A percentile compares a stretch with the other conserved stretches of the same genome.
Evolutionary conservation across 2,329 filamentous ascomycete genomes (phyloP).

Genomic region (Davidsoniella virescens): DNA sequence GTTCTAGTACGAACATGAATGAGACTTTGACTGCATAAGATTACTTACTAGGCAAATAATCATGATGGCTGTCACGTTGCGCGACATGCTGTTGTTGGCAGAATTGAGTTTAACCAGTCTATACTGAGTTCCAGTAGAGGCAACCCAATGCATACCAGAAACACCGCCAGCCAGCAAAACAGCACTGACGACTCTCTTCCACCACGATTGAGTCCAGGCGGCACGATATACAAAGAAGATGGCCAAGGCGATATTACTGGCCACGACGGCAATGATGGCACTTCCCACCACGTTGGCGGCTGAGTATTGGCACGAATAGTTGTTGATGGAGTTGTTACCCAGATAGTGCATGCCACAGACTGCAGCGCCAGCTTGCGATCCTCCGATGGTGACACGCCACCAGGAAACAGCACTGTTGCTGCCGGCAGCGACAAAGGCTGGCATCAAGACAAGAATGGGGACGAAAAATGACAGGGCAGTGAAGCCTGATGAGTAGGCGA

Average conservation of each 20-base stretch:
- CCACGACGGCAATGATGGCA: constrained; percentile 53
- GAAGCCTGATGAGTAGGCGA: constrained; percentile 55
- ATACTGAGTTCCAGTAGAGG: constrained; percentile 54
- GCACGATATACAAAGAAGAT: constrained; percentile 66
- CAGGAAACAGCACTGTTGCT: constrained; percentile 40
- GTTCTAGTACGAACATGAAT: not conserved
- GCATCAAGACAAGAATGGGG: constrained; percentile 56
- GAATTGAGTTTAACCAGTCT: constrained; percentile 32
- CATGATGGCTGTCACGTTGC: constrained; percentile 54
- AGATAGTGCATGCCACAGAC: constrained; percentile 80
- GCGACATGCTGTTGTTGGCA: constrained; percentile 28
- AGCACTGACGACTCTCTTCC: constrained; percentile 53
- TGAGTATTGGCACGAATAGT: constrained; percentile 52
- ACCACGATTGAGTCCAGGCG: constrained; percentile 64
- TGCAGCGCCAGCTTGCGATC: constrained; percentile 53
- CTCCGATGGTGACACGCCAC: constrained; percentile 44
- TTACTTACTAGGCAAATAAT: constrained; percentile 50
- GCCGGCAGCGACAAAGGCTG: constrained; percentile 56
- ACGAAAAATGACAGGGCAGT: constrained; percentile 68
- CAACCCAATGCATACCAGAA: constrained; percentile 80
- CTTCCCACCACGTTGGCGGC: constrained; percentile 47
- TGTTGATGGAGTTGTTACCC: constrained; percentile 66
- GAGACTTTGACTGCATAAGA: not conserved
- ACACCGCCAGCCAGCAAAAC: constrained; percentile 56
- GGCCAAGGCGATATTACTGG: constrained; percentile 52